Percentiles rank a stretch among this genome's conserved stretches.
These are phyloP conservation scores for Globisporangium radiosum DNA, from an alignment of 352 stramenopile genomes.

Conservation along the genomic window DNA sequence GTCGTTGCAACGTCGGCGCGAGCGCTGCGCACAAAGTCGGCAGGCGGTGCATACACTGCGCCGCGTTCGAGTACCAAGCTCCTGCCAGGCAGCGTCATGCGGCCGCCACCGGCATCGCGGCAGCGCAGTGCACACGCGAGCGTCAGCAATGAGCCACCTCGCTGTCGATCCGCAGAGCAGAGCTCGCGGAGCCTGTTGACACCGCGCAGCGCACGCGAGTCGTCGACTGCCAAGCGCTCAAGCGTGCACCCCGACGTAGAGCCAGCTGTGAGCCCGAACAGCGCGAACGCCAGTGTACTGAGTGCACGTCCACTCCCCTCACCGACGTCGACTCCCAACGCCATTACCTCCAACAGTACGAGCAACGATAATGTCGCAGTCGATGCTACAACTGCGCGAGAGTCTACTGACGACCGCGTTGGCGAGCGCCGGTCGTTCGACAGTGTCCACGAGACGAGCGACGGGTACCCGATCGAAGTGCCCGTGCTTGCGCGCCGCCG, in stretches of 20 bases:
- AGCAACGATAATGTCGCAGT: not conserved
- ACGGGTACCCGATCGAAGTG: not conserved
- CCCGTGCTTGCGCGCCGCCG: slow-evolving; percentile 2
- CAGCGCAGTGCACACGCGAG: no score
- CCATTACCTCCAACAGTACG: not conserved
- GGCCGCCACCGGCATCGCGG: no score
- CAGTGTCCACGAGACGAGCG: not conserved
- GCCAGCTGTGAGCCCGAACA: not conserved
- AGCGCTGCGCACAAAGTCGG: no score
- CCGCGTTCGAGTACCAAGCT: no score
- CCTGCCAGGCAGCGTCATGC: no score
- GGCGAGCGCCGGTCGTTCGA: not conserved
- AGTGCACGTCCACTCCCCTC: not conserved
- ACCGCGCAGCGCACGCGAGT: not conserved
- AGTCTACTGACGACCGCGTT: not conserved
- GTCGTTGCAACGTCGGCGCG: no score
- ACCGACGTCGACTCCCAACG: no score
- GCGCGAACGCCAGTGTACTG: not conserved
- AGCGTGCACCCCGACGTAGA: no score
- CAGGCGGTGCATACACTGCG: no score
- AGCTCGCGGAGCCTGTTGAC: slow-evolving; percentile 9
- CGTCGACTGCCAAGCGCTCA: no score
- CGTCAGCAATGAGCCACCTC: not conserved
- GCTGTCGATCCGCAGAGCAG: slow-evolving; percentile 4
- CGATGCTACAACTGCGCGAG: not conserved